Percentiles rank a stretch among this genome's conserved stretches.
These are phyloP conservation scores for Zangia roseola DNA, from an alignment of 768 basidiomycete genomes.

Conservation along the genomic window DNA sequence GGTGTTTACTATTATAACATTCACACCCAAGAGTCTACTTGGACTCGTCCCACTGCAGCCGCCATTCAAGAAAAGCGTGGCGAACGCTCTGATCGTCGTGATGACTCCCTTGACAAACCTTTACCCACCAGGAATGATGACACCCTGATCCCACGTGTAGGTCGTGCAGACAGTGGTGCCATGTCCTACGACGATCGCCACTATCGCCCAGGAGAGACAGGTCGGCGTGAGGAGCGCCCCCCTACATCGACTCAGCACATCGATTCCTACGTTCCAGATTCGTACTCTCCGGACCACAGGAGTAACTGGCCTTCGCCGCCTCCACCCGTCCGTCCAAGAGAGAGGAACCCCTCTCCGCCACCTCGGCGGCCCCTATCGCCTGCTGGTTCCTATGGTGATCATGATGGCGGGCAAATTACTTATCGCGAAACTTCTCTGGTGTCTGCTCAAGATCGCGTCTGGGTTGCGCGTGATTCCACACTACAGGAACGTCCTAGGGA, in stretches of 20 bases:
- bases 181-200: constrained; percentile 63
- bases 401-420: constrained; percentile 16
- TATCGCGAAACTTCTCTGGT: constrained; percentile 21
- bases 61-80: constrained; percentile 23
- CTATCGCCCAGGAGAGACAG: constrained; percentile 51
- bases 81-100: constrained; percentile 25
- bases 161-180: constrained; percentile 27
- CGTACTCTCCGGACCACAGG: constrained; percentile 25
- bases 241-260: constrained; percentile 17
- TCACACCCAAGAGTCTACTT: constrained; percentile 55
- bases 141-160: constrained; percentile 24
- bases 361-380: constrained; percentile 26
- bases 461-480: constrained; percentile 15
- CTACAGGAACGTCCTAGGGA: constrained; percentile 22
- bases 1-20: constrained; percentile 59
- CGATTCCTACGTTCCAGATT: constrained; percentile 30
- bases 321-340: constrained; percentile 25
- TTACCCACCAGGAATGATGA: constrained; percentile 25
- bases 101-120: constrained; percentile 28
- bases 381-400: constrained; percentile 20
- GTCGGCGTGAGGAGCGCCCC: constrained; percentile 29
- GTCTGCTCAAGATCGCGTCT: constrained; percentile 26
- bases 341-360: constrained; percentile 20
- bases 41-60: constrained; percentile 49
- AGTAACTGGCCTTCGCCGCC: constrained; percentile 20